These are phyloP conservation scores for Alternaria solani DNA, from an alignment of 2,329 filamentous ascomycete species.

Conservation along the genomic window DNA sequence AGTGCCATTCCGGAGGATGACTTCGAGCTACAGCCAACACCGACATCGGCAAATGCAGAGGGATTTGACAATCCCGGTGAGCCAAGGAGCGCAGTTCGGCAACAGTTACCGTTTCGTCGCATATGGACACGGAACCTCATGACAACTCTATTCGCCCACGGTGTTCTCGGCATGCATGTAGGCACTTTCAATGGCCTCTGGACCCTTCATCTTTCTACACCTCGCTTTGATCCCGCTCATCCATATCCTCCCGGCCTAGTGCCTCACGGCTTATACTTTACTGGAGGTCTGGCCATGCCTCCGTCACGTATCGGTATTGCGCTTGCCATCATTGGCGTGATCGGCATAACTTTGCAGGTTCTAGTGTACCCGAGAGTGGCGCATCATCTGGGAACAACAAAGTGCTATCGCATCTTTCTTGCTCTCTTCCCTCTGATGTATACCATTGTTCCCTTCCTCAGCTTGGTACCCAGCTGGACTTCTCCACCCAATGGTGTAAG, in stretches of 20 bases:
- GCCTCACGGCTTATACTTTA: slow-evolving; percentile 56
- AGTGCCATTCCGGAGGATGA: slow-evolving; percentile 39
- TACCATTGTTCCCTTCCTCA: slow-evolving; percentile 54
- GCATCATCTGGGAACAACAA: slow-evolving; percentile 53
- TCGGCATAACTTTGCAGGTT: slow-evolving; percentile 58
- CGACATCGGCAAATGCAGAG: slow-evolving; percentile 26
- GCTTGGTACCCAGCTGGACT: slow-evolving; percentile 51
- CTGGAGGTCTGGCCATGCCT: slow-evolving; percentile 58
- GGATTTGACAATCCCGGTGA: slow-evolving; percentile 20
- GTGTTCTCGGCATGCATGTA: slow-evolving; percentile 57
- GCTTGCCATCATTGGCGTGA: slow-evolving; percentile 57
- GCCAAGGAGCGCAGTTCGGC: slow-evolving; percentile 19
- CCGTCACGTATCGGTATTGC: slow-evolving; percentile 58
- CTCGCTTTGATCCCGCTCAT: slow-evolving; percentile 51
- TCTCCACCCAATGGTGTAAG: slow-evolving; percentile 52
- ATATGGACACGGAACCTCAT: slow-evolving; percentile 59
- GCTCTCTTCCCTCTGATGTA: slow-evolving; percentile 58
- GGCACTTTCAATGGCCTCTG: slow-evolving; percentile 60
- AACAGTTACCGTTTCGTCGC: slow-evolving; percentile 55
- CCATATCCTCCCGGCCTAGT: slow-evolving; percentile 43
- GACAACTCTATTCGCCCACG: slow-evolving; percentile 55
- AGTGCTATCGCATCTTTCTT: slow-evolving; percentile 53
- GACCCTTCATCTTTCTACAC: slow-evolving; percentile 60
- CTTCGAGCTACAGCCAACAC: slow-evolving; percentile 43
- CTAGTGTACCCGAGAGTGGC: slow-evolving; percentile 56